phyloP scores from a whole-genome alignment of 352 stramenopile genomes.

The Poterioochromonas sp. region DNA sequence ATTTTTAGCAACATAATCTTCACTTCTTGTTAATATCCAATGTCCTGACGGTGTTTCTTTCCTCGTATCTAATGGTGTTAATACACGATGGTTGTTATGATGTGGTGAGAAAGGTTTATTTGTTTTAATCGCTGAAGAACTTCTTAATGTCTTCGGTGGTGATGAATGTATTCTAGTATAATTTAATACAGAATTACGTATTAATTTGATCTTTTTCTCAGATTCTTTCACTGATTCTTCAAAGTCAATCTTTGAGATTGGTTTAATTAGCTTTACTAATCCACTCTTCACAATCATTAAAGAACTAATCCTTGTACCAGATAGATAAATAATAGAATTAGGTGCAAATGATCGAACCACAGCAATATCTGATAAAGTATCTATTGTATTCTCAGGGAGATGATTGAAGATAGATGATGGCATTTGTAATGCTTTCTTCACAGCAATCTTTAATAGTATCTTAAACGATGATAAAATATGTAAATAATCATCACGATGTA shows the following conservation, averaged over 20 bases:
- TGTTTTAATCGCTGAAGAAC: neutral
- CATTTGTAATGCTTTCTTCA: neutral
- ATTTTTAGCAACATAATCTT: neutral
- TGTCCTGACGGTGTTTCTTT: slow-evolving; percentile 11
- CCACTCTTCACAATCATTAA: slow-evolving; percentile 5
- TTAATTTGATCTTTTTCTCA: neutral
- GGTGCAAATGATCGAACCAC: neutral
- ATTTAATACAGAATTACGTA: neutral
- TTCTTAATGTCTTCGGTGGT: neutral
- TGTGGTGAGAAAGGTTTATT: neutral
- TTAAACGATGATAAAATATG: slow-evolving; percentile 2
- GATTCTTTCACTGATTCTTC: neutral
- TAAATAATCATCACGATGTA: neutral
- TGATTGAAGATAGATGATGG: slow-evolving; percentile 9
- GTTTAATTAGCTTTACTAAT: slow-evolving; percentile 13
- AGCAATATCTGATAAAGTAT: neutral
- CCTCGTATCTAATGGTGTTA: no score
- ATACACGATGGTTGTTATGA: neutral
- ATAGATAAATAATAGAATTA: neutral
- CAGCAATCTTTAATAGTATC: neutral
- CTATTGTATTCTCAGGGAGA: neutral
- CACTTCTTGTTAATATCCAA: neutral
- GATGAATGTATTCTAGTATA: neutral
- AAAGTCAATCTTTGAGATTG: neutral
- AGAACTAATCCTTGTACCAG: neutral